Base-by-base conservation (phyloP, 345 rosid species). In the Triadica sebifera region DNA sequence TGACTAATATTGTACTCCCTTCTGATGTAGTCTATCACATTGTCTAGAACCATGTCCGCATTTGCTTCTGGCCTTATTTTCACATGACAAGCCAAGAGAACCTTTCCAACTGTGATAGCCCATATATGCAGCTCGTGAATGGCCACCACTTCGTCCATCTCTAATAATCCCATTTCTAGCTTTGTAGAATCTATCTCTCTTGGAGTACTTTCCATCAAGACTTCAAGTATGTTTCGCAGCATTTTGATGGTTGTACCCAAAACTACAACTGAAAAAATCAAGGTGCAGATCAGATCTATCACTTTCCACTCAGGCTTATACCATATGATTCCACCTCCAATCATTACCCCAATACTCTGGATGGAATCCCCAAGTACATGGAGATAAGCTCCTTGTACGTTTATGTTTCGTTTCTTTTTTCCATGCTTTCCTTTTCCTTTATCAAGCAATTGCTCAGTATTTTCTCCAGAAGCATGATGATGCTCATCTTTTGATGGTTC, bases 71-170 rank as follows among this genome's bases (percentile, higher is more conserved):
- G 81, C 52, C 47, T 63, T 61, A 78, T 57, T 34, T 74, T 78
- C 38, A 78, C 78, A 62, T 78, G 81, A 63, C 72, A 74, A 63
- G 78, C 75, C 58, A 74, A 17, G 50, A 69, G 69, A 16, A 69
- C 59, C 78, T 73, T 78, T 38, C 81, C 81, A 61, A 79, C 78
- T 8, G 81, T 74, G 17, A 79, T 79, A 55, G 81, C 81, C 81
- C 81, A 79, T 57, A 74, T 69, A 19, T 74, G 81, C 51, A 78
- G 74, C 62, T 78, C 75, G 58, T 74, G 81, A 37, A 78, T 34
- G 66, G 81, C 71, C 55, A 78, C 39, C 61, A 78, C 81, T 43
- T 68, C 74, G 12, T 78, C 77, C 77, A 78, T 68, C 57, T 60
- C 77, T 34, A 41, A 34, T 25, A 73, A 37, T 4, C 73, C 70